Base-by-base conservation (phyloP, 1,284 basidiomycete species). In the Cystobasidium pallidum region DNA sequence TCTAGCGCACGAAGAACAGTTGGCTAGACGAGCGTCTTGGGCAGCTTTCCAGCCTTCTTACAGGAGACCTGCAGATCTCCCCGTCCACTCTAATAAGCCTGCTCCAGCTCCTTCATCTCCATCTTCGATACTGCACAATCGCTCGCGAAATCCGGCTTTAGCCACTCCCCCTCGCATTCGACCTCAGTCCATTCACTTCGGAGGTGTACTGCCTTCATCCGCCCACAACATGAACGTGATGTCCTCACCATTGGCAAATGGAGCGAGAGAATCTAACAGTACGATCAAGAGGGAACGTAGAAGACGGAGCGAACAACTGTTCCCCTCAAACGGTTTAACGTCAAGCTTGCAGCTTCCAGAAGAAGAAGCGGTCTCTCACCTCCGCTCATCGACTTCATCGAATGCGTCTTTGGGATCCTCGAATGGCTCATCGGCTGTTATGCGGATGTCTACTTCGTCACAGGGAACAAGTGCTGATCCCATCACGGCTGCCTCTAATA, bases 391-490 rank as follows among this genome's bases (percentile, higher is more conserved):
- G 11, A 64, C 62, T 11, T 64, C 45, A 4, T 61, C 58, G 3
- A 28, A 32, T 24, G 58, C 39, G 19, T 61, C 58, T 43, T 8
- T 8, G 11, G 34, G 19, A 8, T 61, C 36, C 13, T 41, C 58
- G 34, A 15, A 19, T 15, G 58, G 13, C 21, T 61, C 58, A 26
- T 61, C 58, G 13, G 39, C 39, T 11, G 39, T n/a, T 10, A 41
- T 61, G 58, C 36, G 58, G 26, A 41, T 61, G 58, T 61, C 58
- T 1, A 45, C 28, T 3, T 61, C 58, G 3, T 64, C 62, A 24
- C 45, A 64, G 30, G 62, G 62, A 10, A 64, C 62, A 8, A 64
- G 62, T 24, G 62, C 62, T 15, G 62, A 64, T 52, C 62, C 62
- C 13, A 28, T 64, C 26, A 64, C 62, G 26, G 62, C 62, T 13